These are phyloP conservation scores for Russula earlei DNA, from an alignment of 768 basidiomycete species.

Conservation along the genomic window DNA sequence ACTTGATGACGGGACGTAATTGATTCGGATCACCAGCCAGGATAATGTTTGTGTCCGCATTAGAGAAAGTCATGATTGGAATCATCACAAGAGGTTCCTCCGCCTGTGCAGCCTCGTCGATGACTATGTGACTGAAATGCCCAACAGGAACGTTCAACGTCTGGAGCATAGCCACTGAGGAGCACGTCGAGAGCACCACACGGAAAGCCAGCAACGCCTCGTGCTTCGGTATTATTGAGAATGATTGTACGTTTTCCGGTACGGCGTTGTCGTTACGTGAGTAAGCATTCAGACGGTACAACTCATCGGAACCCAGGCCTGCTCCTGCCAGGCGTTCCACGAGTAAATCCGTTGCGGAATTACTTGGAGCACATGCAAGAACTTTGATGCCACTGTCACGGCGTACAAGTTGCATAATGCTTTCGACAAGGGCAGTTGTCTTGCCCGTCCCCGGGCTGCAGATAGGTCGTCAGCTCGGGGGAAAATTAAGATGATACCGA, in stretches of 20 bases:
- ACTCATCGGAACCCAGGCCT: conserved; percentile 21
- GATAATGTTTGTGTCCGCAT: conserved; percentile 29
- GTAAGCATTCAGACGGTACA: conserved; percentile 48
- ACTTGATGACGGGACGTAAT: conserved; percentile 31
- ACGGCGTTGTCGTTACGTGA: conserved; percentile 33
- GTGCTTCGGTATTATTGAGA: conserved; percentile 29
- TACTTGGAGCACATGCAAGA: conserved; percentile 31
- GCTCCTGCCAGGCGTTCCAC: conserved; percentile 22
- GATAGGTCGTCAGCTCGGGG: neutral
- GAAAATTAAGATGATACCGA: neutral
- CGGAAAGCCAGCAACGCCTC: conserved; percentile 34
- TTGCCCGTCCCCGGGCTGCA: conserved; percentile 34
- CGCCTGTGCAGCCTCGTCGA: conserved; percentile 59
- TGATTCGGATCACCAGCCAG: conserved; percentile 32
- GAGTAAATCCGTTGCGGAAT: conserved; percentile 30
- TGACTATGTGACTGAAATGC: conserved; percentile 51
- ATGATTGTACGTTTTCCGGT: conserved; percentile 29
- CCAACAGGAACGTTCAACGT: conserved; percentile 41
- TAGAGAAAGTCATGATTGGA: conserved; percentile 27
- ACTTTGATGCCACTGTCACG: conserved; percentile 21
- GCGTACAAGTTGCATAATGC: conserved; percentile 29
- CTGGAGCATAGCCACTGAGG: conserved; percentile 41
- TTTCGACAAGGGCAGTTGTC: conserved; percentile 31
- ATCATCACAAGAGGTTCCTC: conserved; percentile 52
- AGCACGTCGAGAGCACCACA: conserved; percentile 50